Base-by-base conservation (phyloP, 345 rosid genomes). In the Geranium rotundifolium region DNA sequence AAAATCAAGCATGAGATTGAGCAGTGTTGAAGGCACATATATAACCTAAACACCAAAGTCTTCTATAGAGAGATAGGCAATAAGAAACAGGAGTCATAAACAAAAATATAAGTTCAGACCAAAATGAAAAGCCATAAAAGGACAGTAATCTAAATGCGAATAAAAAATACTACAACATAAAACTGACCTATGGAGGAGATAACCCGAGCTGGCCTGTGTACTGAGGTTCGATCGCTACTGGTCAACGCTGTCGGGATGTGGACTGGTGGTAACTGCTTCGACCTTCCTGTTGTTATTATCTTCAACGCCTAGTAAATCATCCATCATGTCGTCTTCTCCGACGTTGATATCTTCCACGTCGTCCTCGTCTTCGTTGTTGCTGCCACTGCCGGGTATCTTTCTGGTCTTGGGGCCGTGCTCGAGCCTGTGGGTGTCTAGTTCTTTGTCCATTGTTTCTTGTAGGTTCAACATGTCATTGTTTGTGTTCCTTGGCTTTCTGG, bases 401-500 rank as follows among this genome's bases (percentile, higher is more conserved):
- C 97, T 88, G 31, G 78, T 80, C 84, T 88, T 93, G 17, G 92
- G 99, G 63, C 99, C 99, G 54, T 93, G 95, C 83, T 93, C 96
- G 65, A 93, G 87, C 80, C 90, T 76, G 69, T 90, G 99, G 17
- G 79, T 81, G 63, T 93, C 99, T 73, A 93, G 72, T 65, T 93
- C 99, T 70, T 86, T 86, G 84, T 93, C 97, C 97, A 93, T 93
- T 0, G 97, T 88, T 75, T 93, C 97, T 75, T 93, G 99, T 62
- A 90, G 78, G 76, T 84, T 86, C 57, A 84, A 61, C 56, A 52
- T 64, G 58, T 71, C 74, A 46, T 73, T 90, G 75, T 69, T 83
- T 20, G 65, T 75, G 66, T 85, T 88, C 76, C 96, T 81, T 4
- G 77, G 82, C 60, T 80, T 86, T 77, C 92, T 81, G 19, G 86